Evolutionary conservation across 768 basidiomycete species (phyloP), one percentile per base, ranked within the genome.

Genomic region (Pleurotus tuber-regium): DNA sequence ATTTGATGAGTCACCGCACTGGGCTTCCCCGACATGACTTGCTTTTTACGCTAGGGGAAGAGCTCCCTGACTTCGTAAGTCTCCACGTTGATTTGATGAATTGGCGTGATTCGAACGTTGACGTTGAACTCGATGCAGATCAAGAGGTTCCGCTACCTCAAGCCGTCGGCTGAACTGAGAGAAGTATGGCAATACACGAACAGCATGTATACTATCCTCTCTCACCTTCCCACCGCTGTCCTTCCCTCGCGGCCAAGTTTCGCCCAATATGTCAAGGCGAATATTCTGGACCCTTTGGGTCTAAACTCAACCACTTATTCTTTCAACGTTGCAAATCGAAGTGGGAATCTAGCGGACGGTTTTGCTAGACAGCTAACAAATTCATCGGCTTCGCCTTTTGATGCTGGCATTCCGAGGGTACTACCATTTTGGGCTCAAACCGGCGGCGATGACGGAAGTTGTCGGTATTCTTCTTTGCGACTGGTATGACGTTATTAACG

Each of bases 271-370:
- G 63, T 69, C 35, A 62, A 61, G 43, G 54, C 62, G 7, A 56
- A 62, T 41, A 66, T 69, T 6, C 58, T 69, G 18, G 58, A 56
- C 12, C 62, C 62, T 0, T 56, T 69, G 6, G 62, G 63, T 0
- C 54, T 67, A 59, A 58, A 56, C 11, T 48, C 57, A 3, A 63
- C 66, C 2, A 66, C 65, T 1, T 67, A 63, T 49, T 65, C 62
- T 10, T 62, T 56, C 16, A 51, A 59, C 10, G 50, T 61, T 8
- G 65, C 66, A 4, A 53, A 58, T 21, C 52, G 55, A 21, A 61
- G 52, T n/a, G 67, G 67, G n/a, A 56, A 58, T 2, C 59, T 65
- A 4, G 64, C 64, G 0, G 61, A 65, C 24, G 58, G 60, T 1
- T 57, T 66, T 50, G 51, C 43, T 1, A 56, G 66, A 29, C 55